Evolutionary conservation across 306 rosid genomes (phyloP).

Genomic region (Begonia peltatifolia): DNA sequence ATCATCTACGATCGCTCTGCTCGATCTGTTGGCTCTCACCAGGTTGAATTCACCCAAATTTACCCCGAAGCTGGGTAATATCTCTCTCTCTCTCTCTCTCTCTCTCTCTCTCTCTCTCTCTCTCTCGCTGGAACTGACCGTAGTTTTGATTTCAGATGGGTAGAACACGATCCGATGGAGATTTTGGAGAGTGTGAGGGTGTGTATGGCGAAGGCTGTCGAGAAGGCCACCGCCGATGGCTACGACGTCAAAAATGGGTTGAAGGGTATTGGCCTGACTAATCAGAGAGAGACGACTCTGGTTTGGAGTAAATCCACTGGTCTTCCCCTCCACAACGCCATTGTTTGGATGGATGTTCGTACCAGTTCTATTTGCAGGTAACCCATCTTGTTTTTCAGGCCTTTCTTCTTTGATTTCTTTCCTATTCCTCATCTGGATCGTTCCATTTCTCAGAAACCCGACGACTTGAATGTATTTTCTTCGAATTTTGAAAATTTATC

Average conservation of each 20-base stretch:
- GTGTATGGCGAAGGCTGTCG: conserved; percentile 58
- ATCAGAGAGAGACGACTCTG: conserved; percentile 86
- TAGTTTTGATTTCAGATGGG: conserved; percentile 41
- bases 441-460: too few relatives aligned
- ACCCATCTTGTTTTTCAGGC: background rate
- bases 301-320: conserved; percentile 96
- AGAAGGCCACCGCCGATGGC: conserved; percentile 72
- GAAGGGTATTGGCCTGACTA: conserved; percentile 77
- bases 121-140: background rate
- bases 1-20: conserved; percentile 45
- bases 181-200: conserved; percentile 66
- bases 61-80: conserved; percentile 72
- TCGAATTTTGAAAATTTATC: too few relatives aligned
- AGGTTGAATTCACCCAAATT: conserved; percentile 81
- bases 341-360: conserved; percentile 96
- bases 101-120: background rate
- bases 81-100: background rate
- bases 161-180: conserved; percentile 84
- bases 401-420: background rate
- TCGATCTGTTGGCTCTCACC: conserved; percentile 46
- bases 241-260: conserved; percentile 52
- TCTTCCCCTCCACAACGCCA: conserved; percentile 58
- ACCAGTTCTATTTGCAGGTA: conserved; percentile 78
- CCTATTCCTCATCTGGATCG: too few relatives aligned
- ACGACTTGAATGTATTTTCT: too few relatives aligned